Evolutionary conservation across 495 filamentous ascomycete species (phyloP).

Genomic region (Penicillium psychrofluorescens): DNA sequence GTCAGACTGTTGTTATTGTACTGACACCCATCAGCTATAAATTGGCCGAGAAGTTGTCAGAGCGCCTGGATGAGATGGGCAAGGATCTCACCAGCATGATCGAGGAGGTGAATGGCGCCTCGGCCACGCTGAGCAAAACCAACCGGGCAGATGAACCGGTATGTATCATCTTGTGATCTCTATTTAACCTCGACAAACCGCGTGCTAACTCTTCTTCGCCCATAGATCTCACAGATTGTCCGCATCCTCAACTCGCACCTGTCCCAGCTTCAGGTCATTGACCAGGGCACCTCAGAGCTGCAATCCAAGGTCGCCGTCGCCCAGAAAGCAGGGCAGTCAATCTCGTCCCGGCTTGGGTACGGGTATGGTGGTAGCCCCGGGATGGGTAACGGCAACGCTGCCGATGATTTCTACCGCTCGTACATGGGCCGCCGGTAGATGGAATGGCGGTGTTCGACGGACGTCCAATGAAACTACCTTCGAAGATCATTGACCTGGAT

Average conservation of each 20-base stretch:
- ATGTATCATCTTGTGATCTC: slow-evolving; percentile 31
- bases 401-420: slow-evolving; percentile 77
- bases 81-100: slow-evolving; percentile 91
- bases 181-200: background rate
- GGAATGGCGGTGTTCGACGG: too few species aligned
- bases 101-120: slow-evolving; percentile 90
- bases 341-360: slow-evolving; percentile 60
- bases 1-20: background rate
- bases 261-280: slow-evolving; percentile 81
- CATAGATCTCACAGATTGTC: slow-evolving; percentile 85
- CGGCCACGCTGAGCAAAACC: slow-evolving; percentile 74
- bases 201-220: slow-evolving; percentile 2
- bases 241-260: slow-evolving; percentile 90
- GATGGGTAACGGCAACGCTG: slow-evolving; percentile 50
- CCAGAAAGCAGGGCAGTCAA: slow-evolving; percentile 63
- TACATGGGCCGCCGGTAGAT: slow-evolving; percentile 57
- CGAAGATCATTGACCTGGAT: too few species aligned
- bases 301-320: slow-evolving; percentile 71
- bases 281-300: slow-evolving; percentile 71
- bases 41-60: slow-evolving; percentile 82
- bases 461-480: too few species aligned
- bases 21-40: slow-evolving; percentile 53
- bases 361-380: slow-evolving; percentile 49
- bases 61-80: slow-evolving; percentile 82
- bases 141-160: slow-evolving; percentile 88